These are phyloP conservation scores for Aegilops umbellulata DNA, from an alignment of 176 grass and related monocot genomes.

Conservation along the genomic window DNA sequence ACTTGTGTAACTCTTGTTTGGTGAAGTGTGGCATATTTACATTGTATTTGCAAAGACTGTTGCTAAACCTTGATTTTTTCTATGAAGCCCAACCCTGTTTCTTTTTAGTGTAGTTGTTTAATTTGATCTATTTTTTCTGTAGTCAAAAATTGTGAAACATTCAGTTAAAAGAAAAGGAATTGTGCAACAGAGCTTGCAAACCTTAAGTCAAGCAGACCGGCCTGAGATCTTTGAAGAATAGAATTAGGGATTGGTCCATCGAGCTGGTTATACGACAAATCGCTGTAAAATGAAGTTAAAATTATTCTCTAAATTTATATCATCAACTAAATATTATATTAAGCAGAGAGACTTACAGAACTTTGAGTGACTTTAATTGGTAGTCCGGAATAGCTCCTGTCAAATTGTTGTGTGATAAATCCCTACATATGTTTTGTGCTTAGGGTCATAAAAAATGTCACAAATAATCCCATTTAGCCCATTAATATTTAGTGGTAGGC, in stretches of 20 bases:
- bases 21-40: background rate
- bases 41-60: background rate
- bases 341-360: slow-evolving; percentile 23
- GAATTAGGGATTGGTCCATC: slow-evolving; percentile 23
- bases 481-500: background rate
- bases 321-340: background rate
- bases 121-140: background rate
- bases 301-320: background rate
- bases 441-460: background rate
- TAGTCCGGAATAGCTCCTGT: slow-evolving; percentile 38
- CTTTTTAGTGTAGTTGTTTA: background rate
- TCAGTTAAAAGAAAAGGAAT: background rate
- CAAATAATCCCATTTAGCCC: background rate
- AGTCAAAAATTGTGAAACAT: background rate
- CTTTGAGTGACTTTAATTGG: slow-evolving; percentile 20
- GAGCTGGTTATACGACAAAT: slow-evolving; percentile 42
- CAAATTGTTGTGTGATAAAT: slow-evolving; percentile 48
- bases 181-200: slow-evolving; percentile 11
- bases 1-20: background rate
- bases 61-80: background rate
- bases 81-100: background rate
- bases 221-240: slow-evolving; percentile 17
- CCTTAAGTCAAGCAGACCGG: slow-evolving; percentile 32
- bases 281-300: slow-evolving; percentile 15
- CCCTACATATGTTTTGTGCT: slow-evolving; percentile 13